Base-by-base conservation (phyloP, 2,329 filamentous ascomycete genomes). In the Tolypocladium amazonense region DNA sequence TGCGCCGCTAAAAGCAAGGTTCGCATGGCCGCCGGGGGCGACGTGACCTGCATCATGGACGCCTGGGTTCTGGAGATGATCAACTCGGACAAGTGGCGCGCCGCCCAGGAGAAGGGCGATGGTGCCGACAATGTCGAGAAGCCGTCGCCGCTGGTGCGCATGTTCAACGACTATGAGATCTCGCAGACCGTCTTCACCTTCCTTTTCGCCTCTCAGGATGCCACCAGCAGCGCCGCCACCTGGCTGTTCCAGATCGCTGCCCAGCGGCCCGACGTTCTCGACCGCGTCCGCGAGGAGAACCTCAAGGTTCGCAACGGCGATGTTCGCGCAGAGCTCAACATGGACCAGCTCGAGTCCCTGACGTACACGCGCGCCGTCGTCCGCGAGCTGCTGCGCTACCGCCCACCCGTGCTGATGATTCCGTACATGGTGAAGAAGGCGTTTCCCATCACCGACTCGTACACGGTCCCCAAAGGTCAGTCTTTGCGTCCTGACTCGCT, bases 161-260 rank as follows among this genome's bases (percentile, higher is more conserved):
- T 90, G 67, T 97, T 97, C 76, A 87, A 82, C 75, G 90, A 97
- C 72, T 89, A 88, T 69, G 92, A 97, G 76, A 96, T 97, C 69
- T 83, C 90, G 60, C 90, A 94, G 80, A 97, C 93, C 30, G 74
- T 97, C 70, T 96, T 97, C 78, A 96, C 93, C 56, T 96, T 97
- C 80, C 82, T 97, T 62, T 97, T 97, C 76, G 93, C 94, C 62
- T 97, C 92, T 4, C 94, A 97, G 77, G 94, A 99, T 74, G 94
- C 94, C 65, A 97, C 94, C 63, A 94, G 89, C 77, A 95, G 90
- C 69, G 93, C 94, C 62, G 86, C 84, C 69, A 97, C 92, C 58
- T 97, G 94, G 92, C 78, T 97, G 64, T 96, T 97, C 82, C 94
- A 99, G 78, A 84, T 91, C 69, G 87, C 91, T 79, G 92, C 94